phyloP scores from a whole-genome alignment of 2,329 filamentous ascomycete species.

The Botrytis deweyae region DNA sequence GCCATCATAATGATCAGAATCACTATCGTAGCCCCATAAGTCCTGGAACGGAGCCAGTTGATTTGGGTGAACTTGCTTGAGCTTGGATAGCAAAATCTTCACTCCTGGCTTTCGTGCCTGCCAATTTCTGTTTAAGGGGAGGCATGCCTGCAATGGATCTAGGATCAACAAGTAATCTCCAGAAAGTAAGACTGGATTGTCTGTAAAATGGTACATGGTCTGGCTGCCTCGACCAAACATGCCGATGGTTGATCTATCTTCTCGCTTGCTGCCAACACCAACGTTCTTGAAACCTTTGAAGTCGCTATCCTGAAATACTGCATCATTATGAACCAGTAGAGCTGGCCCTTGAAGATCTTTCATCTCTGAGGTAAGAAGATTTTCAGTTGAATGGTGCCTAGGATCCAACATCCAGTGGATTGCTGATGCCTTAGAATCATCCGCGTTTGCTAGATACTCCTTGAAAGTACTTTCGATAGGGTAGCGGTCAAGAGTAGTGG shows the following conservation, averaged over 20 bases:
- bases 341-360: conserved; percentile 37
- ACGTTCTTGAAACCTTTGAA: conserved; percentile 40
- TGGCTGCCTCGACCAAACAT: conserved; percentile 41
- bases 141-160: conserved; percentile 36
- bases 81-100: conserved; percentile 29
- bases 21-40: conserved; percentile 31
- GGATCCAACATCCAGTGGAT: conserved; percentile 40
- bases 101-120: conserved; percentile 32
- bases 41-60: conserved; percentile 31
- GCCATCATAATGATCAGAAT: conserved; percentile 30
- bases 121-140: conserved; percentile 28
- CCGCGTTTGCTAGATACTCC: conserved; percentile 42
- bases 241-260: conserved; percentile 37
- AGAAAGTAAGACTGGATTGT: conserved; percentile 40
- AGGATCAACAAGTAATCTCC: conserved; percentile 40
- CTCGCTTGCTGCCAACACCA: conserved; percentile 39
- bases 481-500: conserved; percentile 40
- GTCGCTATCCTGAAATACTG: conserved; percentile 38
- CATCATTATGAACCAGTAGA: conserved; percentile 39
- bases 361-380: conserved; percentile 34
- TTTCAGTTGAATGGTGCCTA: conserved; percentile 25
- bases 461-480: conserved; percentile 38
- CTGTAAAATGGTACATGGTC: conserved; percentile 43
- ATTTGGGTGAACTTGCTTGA: conserved; percentile 28
- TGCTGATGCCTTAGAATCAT: conserved; percentile 37